phyloP scores from a whole-genome alignment of 2,329 filamentous ascomycete species.

The Penicillium sp. region DNA sequence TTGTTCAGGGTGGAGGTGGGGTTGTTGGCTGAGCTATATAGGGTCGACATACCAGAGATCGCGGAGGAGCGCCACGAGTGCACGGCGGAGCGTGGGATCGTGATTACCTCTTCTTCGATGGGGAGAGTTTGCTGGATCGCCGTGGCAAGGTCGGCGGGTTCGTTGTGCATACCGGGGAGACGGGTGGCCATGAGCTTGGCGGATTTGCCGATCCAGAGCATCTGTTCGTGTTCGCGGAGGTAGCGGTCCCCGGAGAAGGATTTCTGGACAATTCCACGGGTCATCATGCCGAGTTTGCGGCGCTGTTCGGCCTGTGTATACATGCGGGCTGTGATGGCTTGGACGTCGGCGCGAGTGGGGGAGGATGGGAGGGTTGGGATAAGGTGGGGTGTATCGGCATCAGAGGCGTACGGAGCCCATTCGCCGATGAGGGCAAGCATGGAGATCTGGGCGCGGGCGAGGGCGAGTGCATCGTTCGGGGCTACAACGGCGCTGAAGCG shows the following conservation, averaged over 20 bases:
- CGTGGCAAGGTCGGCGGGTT: slow-evolving; percentile 32
- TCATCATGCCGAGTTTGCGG: slow-evolving; percentile 63
- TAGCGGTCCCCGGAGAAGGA: slow-evolving; percentile 65
- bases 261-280: slow-evolving; percentile 62
- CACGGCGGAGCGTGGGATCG: slow-evolving; percentile 39
- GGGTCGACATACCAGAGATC: slow-evolving; percentile 36
- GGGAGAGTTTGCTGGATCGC: slow-evolving; percentile 31
- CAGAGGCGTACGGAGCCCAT: slow-evolving; percentile 64
- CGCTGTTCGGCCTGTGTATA: slow-evolving; percentile 64
- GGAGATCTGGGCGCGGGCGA: slow-evolving; percentile 66
- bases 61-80: slow-evolving; percentile 44
- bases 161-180: slow-evolving; percentile 27
- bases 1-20: not conserved
- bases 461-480: slow-evolving; percentile 65
- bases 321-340: slow-evolving; percentile 61
- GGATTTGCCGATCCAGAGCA: slow-evolving; percentile 57
- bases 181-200: slow-evolving; percentile 39
- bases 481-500: slow-evolving; percentile 67
- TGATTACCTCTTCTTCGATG: slow-evolving; percentile 44
- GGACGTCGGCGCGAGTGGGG: slow-evolving; percentile 57
- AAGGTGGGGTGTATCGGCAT: slow-evolving; percentile 46
- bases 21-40: slow-evolving; percentile 28
- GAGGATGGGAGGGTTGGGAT: slow-evolving; percentile 50
- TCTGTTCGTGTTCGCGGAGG: slow-evolving; percentile 66
- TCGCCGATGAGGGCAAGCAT: slow-evolving; percentile 66